phyloP scores from a whole-genome alignment of 1,284 basidiomycete genomes.

The Marasmius tenuissimus region DNA sequence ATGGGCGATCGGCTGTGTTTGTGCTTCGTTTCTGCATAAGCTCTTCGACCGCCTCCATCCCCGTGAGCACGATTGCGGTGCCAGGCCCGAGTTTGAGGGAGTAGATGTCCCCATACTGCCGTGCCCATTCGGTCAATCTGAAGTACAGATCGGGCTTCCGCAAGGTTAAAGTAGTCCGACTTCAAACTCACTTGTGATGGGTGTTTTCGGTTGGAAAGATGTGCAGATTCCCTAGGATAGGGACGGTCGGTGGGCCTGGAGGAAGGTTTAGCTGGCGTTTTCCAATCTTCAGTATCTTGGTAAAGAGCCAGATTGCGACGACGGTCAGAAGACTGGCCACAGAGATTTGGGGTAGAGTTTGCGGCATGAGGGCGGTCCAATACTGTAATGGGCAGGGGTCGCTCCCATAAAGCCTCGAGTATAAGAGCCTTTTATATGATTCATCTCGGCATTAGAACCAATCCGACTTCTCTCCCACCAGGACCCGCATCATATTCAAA shows the following conservation, averaged over 20 bases:
- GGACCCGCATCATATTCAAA: no score
- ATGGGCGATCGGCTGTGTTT: constrained; percentile 22
- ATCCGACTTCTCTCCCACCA: no score
- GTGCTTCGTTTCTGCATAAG: constrained; percentile 25
- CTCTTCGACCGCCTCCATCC: constrained; percentile 19
- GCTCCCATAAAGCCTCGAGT: no score
- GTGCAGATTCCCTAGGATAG: constrained; percentile 28
- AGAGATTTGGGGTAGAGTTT: no score
- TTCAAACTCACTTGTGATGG: constrained; percentile 14
- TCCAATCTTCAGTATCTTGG: background rate
- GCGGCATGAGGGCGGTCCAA: no score
- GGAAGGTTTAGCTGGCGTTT: constrained; percentile 17
- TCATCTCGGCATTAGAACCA: no score
- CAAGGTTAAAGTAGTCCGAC: background rate
- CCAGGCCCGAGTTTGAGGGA: constrained; percentile 4
- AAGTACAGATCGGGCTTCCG: background rate
- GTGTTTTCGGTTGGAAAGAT: constrained; percentile 23
- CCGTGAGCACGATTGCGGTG: constrained; percentile 22
- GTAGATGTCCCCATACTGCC: constrained; percentile 1
- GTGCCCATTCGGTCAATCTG: constrained; percentile 5
- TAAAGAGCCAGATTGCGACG: background rate
- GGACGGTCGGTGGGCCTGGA: constrained; percentile 31
- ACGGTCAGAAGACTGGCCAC: no score
- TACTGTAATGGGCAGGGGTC: no score
- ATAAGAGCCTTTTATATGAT: no score